Evolutionary conservation across 768 basidiomycete genomes (phyloP).

Genomic region (Panus rudis): DNA sequence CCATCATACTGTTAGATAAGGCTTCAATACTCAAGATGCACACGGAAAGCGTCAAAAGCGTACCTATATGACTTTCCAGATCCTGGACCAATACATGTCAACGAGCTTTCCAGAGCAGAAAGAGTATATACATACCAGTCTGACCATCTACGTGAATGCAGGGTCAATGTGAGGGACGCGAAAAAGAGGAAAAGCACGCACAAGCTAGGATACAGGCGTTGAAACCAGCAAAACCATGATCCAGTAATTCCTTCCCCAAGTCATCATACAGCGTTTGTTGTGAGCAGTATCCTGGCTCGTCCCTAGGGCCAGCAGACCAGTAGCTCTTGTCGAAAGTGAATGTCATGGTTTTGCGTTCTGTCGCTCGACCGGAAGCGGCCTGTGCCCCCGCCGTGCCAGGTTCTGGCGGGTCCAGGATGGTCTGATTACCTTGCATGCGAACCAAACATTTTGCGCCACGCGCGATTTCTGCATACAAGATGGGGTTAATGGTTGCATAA

Average conservation of each 20-base stretch:
- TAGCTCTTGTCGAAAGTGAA: constrained; percentile 98
- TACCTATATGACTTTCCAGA: constrained; percentile 92
- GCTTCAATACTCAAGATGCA: neutral
- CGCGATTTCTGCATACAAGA: constrained; percentile 60
- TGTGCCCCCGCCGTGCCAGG: constrained; percentile 47
- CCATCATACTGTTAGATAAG: constrained; percentile 80
- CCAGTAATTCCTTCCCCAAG: constrained; percentile 86
- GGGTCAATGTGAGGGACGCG: constrained; percentile 4
- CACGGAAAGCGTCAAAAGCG: constrained; percentile 20
- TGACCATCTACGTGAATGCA: constrained; percentile 51
- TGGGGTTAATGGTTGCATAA: neutral
- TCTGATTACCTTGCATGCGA: constrained; percentile 92
- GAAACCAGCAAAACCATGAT: constrained; percentile 94
- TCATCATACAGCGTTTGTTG: constrained; percentile 95
- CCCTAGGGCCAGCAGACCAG: constrained; percentile 88
- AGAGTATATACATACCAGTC: constrained; percentile 53
- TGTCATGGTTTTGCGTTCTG: constrained; percentile 82
- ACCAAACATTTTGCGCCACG: constrained; percentile 92
- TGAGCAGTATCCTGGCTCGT: constrained; percentile 86
- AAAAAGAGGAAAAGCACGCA: constrained; percentile 42
- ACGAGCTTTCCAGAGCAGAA: neutral
- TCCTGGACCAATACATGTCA: constrained; percentile 34
- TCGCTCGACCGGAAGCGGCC: constrained; percentile 66
- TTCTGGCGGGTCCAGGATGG: constrained; percentile 88
- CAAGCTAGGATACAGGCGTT: constrained; percentile 99